phyloP scores from a whole-genome alignment of 441 rosid species.

The California macrophylla region DNA sequence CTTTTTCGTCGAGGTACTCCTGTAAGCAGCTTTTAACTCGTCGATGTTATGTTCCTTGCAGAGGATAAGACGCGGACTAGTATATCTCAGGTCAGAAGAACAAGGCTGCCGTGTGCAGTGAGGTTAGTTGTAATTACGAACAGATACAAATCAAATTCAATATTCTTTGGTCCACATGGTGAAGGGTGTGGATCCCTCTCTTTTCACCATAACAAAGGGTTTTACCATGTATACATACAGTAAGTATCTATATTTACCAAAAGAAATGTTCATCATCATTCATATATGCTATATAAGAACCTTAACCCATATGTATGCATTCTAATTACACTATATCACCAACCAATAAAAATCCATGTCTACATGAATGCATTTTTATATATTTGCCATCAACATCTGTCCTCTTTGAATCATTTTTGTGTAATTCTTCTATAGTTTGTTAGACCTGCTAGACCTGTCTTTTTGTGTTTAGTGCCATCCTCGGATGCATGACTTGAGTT shows the following conservation, averaged over 20 bases:
- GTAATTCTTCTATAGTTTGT: too few species aligned
- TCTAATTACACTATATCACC: too few species aligned
- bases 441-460: too few species aligned
- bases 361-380: too few species aligned
- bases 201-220: neutral
- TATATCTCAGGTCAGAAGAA: slow-evolving; percentile 51
- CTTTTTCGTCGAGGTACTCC: neutral
- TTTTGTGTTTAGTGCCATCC: too few species aligned
- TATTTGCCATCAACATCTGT: too few species aligned
- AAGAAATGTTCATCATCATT: neutral
- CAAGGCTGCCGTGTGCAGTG: slow-evolving; percentile 59
- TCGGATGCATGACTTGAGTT: too few species aligned
- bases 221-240: neutral
- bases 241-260: neutral
- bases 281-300: too few species aligned
- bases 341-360: too few species aligned
- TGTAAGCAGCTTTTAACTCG: neutral
- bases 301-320: too few species aligned
- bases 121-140: neutral
- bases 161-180: neutral
- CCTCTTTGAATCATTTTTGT: too few species aligned
- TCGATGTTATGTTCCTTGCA: slow-evolving; percentile 17
- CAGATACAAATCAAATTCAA: neutral
- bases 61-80: slow-evolving; percentile 69
- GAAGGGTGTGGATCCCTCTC: neutral